phyloP scores from a whole-genome alignment of 371 early-diverging fungal species.

The Catenaria anguillulae region DNA sequence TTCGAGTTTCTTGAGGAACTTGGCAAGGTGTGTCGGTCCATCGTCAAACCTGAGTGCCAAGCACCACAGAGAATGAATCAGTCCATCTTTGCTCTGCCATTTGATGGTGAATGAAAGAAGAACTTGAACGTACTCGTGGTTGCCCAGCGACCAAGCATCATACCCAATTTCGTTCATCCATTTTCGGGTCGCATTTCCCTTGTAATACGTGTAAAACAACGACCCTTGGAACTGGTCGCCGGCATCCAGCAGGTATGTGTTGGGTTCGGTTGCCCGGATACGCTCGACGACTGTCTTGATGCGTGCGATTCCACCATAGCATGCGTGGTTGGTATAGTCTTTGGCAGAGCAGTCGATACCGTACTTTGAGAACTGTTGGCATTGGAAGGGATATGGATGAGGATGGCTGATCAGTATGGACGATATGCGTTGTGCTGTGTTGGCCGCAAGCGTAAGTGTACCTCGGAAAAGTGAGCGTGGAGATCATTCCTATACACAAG shows the following conservation, averaged over 20 bases:
- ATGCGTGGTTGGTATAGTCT: constrained; percentile 25
- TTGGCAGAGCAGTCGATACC: constrained; percentile 32
- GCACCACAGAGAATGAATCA: no score
- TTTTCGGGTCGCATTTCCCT: constrained; percentile 29
- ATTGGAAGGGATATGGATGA: no score
- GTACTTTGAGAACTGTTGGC: constrained; percentile 33
- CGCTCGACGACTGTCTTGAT: constrained; percentile 34
- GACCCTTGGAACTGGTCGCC: constrained; percentile 43
- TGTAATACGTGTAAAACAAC: constrained; percentile 11
- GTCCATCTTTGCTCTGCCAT: no score
- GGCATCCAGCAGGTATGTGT: constrained; percentile 42
- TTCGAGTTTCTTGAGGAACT: constrained; percentile 31
- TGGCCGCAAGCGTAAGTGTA: no score
- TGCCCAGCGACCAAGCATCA: neutral
- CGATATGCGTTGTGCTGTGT: no score
- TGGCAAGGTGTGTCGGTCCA: constrained; percentile 34
- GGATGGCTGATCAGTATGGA: no score
- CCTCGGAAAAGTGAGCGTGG: constrained; percentile 31
- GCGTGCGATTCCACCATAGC: constrained; percentile 45
- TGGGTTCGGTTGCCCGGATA: constrained; percentile 23
- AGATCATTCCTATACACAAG: no score
- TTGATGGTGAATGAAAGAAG: no score
- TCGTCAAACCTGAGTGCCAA: constrained; percentile 48
- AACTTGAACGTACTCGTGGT: no score
- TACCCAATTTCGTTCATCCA: constrained; percentile 30